Evolutionary conservation across 1,284 basidiomycete genomes (phyloP).

Genomic region (Afroboletus lepidellus): DNA sequence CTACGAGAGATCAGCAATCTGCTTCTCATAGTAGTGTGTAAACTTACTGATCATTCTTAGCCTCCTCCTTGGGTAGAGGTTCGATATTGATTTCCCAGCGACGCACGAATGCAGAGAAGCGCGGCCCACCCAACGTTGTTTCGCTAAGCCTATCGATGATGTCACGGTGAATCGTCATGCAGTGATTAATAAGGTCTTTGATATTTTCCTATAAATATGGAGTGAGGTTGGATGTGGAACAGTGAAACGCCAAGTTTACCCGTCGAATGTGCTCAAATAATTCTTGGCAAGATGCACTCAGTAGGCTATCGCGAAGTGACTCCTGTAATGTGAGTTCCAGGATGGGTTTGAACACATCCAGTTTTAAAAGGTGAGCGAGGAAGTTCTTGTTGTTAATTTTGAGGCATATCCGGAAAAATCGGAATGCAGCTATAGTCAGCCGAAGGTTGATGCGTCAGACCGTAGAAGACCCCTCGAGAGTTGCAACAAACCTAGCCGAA

Average conservation of each 20-base stretch:
- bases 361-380: constrained; percentile 81
- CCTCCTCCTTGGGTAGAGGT: constrained; percentile 61
- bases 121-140: constrained; percentile 58
- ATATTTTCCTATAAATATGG: constrained; percentile 69
- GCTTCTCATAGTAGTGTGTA: background rate
- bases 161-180: constrained; percentile 77
- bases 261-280: constrained; percentile 89
- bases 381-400: constrained; percentile 86
- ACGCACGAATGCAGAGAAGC: constrained; percentile 72
- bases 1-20: constrained; percentile 27
- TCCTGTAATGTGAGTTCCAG: constrained; percentile 82
- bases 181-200: constrained; percentile 80
- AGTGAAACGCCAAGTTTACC: constrained; percentile 46
- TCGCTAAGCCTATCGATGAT: constrained; percentile 66
- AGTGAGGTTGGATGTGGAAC: constrained; percentile 7
- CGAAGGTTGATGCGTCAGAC: constrained; percentile 14
- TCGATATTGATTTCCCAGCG: constrained; percentile 93
- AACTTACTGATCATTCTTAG: constrained; percentile 37
- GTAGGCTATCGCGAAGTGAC: constrained; percentile 84
- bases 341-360: constrained; percentile 81
- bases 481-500: constrained; percentile 72
- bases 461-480: constrained; percentile 1
- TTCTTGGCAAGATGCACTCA: constrained; percentile 93
- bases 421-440: constrained; percentile 68
- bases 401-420: constrained; percentile 87